phyloP scores from a whole-genome alignment of 164 flowering plant genomes.

The Liquidambar formosana region DNA sequence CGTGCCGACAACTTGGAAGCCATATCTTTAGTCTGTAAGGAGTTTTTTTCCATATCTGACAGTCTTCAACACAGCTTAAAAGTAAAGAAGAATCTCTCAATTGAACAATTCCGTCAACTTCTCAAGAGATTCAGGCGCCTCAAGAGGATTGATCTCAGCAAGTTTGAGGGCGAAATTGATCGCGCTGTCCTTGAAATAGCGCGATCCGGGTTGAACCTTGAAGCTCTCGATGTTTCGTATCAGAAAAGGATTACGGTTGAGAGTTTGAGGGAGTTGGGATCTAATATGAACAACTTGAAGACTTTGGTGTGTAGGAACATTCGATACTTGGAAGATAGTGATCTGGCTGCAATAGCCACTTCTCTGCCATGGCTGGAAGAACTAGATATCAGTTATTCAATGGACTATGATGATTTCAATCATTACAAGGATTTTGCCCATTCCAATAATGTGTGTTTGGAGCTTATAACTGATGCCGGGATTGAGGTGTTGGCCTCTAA shows the following conservation, averaged over 20 bases:
- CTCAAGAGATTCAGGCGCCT: background rate
- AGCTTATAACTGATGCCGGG: background rate
- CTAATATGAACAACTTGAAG: background rate
- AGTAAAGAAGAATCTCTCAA: background rate
- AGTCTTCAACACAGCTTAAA: background rate
- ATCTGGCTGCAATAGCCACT: background rate
- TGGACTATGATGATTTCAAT: no score
- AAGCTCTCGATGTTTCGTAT: background rate
- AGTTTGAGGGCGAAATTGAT: background rate
- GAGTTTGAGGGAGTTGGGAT: background rate
- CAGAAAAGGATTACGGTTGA: background rate
- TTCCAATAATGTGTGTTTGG: no score
- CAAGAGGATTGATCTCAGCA: background rate
- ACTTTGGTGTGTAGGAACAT: background rate
- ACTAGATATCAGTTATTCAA: background rate
- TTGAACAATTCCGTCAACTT: background rate
- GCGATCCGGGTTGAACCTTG: background rate
- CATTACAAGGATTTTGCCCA: no score
- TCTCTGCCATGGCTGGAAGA: background rate
- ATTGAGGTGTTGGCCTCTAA: background rate
- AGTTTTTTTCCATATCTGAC: background rate
- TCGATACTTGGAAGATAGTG: background rate
- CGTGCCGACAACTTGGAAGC: background rate
- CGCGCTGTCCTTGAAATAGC: background rate
- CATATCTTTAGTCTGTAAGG: background rate